Conservation (phyloP, 305 asterid genomes). For the Fraxinus paxiana region DNA sequence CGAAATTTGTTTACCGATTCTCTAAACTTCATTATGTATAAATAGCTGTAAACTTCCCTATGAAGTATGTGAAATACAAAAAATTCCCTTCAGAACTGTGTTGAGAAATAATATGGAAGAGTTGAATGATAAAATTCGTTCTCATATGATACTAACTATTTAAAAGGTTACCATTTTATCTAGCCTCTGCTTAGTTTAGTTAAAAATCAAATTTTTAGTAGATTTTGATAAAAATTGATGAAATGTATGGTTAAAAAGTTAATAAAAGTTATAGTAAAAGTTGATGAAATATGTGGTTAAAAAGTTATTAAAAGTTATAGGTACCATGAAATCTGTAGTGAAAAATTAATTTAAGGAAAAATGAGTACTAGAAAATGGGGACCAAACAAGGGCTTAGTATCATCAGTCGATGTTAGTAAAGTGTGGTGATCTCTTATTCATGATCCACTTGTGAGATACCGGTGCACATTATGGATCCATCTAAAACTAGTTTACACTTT, state of each 20-base stretch:
- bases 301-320: too few relatives aligned
- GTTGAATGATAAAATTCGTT: neutral
- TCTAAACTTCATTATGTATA: neutral
- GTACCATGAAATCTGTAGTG: neutral
- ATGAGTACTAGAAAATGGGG: neutral
- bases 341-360: neutral
- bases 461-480: neutral
- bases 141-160: neutral
- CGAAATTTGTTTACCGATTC: neutral
- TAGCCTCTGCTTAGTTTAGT: neutral
- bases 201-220: neutral
- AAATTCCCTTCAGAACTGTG: neutral
- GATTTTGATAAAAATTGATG: too few relatives aligned
- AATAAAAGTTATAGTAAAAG: too few relatives aligned
- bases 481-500: neutral
- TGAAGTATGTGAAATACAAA: neutral
- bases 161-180: neutral
- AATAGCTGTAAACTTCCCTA: neutral
- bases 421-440: neutral
- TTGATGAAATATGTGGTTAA: too few relatives aligned
- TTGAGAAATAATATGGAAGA: neutral
- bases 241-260: too few relatives aligned
- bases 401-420: neutral
- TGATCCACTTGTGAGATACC: neutral
- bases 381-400: neutral